Base-by-base conservation (phyloP, 2,329 filamentous ascomycete genomes). In the Apiospora arundinis region DNA sequence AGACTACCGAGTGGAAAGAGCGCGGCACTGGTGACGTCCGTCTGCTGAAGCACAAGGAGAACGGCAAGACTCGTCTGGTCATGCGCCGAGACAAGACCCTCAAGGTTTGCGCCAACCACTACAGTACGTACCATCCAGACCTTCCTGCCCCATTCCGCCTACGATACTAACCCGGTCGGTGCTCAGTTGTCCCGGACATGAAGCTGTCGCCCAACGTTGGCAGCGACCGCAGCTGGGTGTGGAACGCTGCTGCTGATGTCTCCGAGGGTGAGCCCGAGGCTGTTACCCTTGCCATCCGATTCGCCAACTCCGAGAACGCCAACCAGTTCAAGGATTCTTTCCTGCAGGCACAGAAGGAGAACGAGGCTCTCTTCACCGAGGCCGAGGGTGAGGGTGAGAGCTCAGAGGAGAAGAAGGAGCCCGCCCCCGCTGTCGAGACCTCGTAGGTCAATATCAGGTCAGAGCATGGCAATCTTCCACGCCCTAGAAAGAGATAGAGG, bases 21-120 rank as follows among this genome's bases (percentile, higher is more conserved):
- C 93, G 96, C 81, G 96, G 96, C 76, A 98, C 96, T 75, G 96
- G 96, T 79, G 95, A 98, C 80, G 95, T 98, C 75, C 91, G 95
- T 81, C 89, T 99, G 84, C 89, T 99, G 82, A 98, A 98, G 92
- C 96, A 99, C 89, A 96, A 95, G 90, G 95, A 98, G 88, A 98
- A 97, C 83, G 91, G 44, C 85, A 98, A 98, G 92, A 97, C 95
- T 72, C 92, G 96, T 78, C 88, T 99, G 79, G 96, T 99, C 78
- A 99, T 99, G 96, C 93, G 96, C 83, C 91, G 96, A 82, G 96
- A 99, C 89, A 98, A 98, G 94, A 99, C 96, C 73, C 91, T 98
- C 87, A 99, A 99, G 90, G 96, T 99, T 85, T 99, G 96, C 92
- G 96, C 96, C 82, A 99, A 99, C 89, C 96, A 99, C 90, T 99